Conservation (phyloP, 192 early-diverging fungal genomes). For the Paraglomus occultum region DNA sequence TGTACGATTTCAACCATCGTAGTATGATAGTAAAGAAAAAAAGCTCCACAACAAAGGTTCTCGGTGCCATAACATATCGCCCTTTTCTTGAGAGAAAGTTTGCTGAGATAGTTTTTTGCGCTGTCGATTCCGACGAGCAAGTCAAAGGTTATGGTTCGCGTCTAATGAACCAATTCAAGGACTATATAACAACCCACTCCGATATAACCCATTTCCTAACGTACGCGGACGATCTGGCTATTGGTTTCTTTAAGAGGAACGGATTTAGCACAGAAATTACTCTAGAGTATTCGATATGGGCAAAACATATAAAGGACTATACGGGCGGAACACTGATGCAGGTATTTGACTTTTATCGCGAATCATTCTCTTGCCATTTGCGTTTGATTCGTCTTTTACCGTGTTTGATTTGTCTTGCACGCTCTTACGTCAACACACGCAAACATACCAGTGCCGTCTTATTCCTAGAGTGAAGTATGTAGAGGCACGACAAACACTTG, state of each 20-base stretch:
- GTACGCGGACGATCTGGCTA: slow-evolving; percentile 99
- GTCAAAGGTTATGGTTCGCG: slow-evolving; percentile 97
- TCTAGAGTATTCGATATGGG: slow-evolving; percentile 89
- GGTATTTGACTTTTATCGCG: slow-evolving; percentile 34
- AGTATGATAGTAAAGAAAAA: slow-evolving; percentile 64
- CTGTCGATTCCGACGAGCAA: slow-evolving; percentile 86
- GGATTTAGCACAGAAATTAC: slow-evolving; percentile 98
- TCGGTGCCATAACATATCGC: slow-evolving; percentile 96
- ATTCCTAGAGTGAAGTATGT: slow-evolving; percentile 88
- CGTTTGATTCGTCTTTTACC: slow-evolving; percentile 28
- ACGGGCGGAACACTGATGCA: slow-evolving; percentile 98
- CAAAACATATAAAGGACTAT: slow-evolving; percentile 99
- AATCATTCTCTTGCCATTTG: slow-evolving; percentile 1
- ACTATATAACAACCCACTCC: slow-evolving; percentile 76
- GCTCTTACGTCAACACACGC: background rate
- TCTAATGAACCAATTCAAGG: slow-evolving; percentile 95
- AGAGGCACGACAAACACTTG: slow-evolving; percentile 66
- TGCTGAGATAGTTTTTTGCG: slow-evolving; percentile 99
- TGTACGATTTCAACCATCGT: slow-evolving; percentile 91
- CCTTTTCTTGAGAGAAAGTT: slow-evolving; percentile 85
- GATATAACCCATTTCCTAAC: slow-evolving; percentile 88
- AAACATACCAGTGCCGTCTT: slow-evolving; percentile 73
- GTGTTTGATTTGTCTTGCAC: background rate
- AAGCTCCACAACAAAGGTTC: slow-evolving; percentile 52
- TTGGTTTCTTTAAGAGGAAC: slow-evolving; percentile 98